These are phyloP conservation scores for Cudoniella acicularis DNA, from an alignment of 495 filamentous ascomycete species.

Conservation along the genomic window DNA sequence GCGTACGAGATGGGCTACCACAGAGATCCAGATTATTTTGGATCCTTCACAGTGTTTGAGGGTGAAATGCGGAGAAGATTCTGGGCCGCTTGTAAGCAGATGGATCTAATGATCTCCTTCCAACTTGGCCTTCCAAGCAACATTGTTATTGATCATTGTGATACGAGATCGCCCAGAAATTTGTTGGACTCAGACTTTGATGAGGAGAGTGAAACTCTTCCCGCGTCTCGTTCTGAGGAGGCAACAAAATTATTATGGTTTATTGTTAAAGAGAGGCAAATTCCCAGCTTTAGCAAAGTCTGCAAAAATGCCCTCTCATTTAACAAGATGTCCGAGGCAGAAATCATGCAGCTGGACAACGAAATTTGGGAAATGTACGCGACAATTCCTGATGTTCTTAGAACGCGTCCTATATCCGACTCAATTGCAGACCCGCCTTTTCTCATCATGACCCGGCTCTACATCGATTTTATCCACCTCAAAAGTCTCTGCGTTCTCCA, in stretches of 20 bases:
- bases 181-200: conserved; percentile 89
- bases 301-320: conserved; percentile 29
- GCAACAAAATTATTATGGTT: conserved; percentile 65
- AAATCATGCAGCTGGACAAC: conserved; percentile 35
- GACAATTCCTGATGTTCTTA: conserved; percentile 31
- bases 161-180: conserved; percentile 81
- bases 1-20: conserved; percentile 95
- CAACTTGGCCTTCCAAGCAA: conserved; percentile 83
- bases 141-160: conserved; percentile 73
- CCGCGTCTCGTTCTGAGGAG: conserved; percentile 69
- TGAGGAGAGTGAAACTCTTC: conserved; percentile 67
- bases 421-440: conserved; percentile 35
- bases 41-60: conserved; percentile 77
- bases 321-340: conserved; percentile 28
- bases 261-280: conserved; percentile 38
- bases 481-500: conserved; percentile 39
- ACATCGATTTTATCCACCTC: conserved; percentile 31
- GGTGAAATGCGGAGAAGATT: conserved; percentile 86
- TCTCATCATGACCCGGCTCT: conserved; percentile 34
- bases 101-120: conserved; percentile 83
- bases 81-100: conserved; percentile 76
- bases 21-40: conserved; percentile 77
- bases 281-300: conserved; percentile 42
- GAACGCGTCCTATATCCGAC: conserved; percentile 29
- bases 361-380: conserved; percentile 27